These are phyloP conservation scores for Papiliotrema laurentii DNA, from an alignment of 1,284 basidiomycete species.

Conservation along the genomic window DNA sequence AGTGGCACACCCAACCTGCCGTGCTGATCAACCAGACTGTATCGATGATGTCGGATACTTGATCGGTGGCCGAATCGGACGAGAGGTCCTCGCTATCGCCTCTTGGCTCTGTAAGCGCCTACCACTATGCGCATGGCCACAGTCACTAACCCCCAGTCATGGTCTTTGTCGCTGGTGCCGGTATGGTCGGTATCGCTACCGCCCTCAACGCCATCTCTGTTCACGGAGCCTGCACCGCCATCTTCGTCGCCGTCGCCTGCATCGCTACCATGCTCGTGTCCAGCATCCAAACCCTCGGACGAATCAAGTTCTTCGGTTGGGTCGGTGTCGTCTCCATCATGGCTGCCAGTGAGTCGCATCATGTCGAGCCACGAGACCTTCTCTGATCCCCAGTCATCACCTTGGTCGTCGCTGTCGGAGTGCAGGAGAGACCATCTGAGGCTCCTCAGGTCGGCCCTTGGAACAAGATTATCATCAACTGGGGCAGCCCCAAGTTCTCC, in stretches of 20 bases:
- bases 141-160: slow-evolving; percentile 5
- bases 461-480: slow-evolving; percentile 21
- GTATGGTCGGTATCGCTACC: slow-evolving; percentile 36
- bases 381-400: slow-evolving; percentile 30
- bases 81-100: slow-evolving; percentile 29
- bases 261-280: slow-evolving; percentile 29
- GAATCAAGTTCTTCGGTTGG: slow-evolving; percentile 45
- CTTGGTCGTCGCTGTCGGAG: slow-evolving; percentile 44
- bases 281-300: slow-evolving; percentile 41
- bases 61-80: slow-evolving; percentile 27
- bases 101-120: slow-evolving; percentile 21
- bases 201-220: slow-evolving; percentile 44
- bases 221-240: slow-evolving; percentile 43
- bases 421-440: slow-evolving; percentile 34
- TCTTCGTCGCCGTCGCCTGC: slow-evolving; percentile 39
- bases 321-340: slow-evolving; percentile 28
- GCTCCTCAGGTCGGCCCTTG: slow-evolving; percentile 25
- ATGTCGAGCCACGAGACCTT: neutral
- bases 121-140: neutral
- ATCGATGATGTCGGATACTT: slow-evolving; percentile 27
- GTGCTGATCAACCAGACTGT: slow-evolving; percentile 7
- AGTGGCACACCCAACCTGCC: neutral
- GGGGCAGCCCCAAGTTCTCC: slow-evolving; percentile 28
- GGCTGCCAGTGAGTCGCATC: slow-evolving; percentile 14
- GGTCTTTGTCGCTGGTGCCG: slow-evolving; percentile 25